Conservation (phyloP, 768 basidiomycete genomes). For the Tulasnella sp. region DNA sequence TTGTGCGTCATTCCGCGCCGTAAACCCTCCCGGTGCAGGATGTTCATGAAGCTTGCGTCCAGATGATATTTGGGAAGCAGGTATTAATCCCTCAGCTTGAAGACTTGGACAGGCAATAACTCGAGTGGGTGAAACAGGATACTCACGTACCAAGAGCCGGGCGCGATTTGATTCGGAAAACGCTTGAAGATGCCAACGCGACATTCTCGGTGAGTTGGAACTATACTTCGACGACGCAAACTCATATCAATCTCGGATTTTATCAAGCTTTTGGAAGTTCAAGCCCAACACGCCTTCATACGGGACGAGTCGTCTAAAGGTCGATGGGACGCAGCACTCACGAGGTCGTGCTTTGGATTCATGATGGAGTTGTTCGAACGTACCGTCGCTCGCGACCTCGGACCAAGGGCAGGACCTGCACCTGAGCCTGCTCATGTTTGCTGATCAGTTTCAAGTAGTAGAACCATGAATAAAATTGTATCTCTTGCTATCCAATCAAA, state of each 20-base stretch:
- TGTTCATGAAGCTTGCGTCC: neutral
- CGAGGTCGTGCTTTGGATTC: conserved; percentile 62
- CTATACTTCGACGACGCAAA: neutral
- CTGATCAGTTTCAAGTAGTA: conserved; percentile 26
- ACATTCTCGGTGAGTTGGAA: conserved; percentile 48
- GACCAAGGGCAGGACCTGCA: conserved; percentile 41
- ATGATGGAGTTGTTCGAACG: conserved; percentile 94
- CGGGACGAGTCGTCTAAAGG: conserved; percentile 88
- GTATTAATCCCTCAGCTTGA: conserved; percentile 26
- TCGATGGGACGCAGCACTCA: conserved; percentile 90
- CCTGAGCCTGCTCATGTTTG: conserved; percentile 70
- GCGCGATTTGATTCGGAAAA: conserved; percentile 70
- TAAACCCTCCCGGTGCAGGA: neutral
- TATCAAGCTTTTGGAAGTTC: conserved; percentile 79
- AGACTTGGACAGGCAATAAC: neutral
- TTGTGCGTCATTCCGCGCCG: conserved; percentile 36
- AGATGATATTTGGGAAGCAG: conserved; percentile 97
- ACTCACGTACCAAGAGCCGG: conserved; percentile 87
- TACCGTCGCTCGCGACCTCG: conserved; percentile 75
- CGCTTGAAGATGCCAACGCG: conserved; percentile 70
- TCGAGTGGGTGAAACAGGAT: conserved; percentile 39
- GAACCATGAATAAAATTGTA: too few relatives aligned
- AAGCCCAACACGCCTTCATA: conserved; percentile 95
- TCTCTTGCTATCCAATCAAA: neutral
- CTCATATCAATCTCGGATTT: neutral